A percentile compares a stretch with the other conserved stretches of the same genome.
phyloP scores from a whole-genome alignment of 2,329 filamentous ascomycete genomes.

The Bisporella sp. region DNA sequence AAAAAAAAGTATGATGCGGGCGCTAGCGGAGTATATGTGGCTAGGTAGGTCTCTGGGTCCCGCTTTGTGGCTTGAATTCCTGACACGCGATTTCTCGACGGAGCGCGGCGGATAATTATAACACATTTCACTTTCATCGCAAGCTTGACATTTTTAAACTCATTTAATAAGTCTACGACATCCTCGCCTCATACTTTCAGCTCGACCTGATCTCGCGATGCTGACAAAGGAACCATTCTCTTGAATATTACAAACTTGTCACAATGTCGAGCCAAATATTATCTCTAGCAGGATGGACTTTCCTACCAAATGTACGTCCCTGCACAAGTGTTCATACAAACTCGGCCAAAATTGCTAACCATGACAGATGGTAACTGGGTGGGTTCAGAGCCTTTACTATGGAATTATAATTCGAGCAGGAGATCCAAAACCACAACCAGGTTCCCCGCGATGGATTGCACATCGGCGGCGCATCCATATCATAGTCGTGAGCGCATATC shows the following conservation, averaged over 20 bases:
- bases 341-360: not conserved
- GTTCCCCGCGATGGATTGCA: slow-evolving; percentile 58
- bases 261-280: slow-evolving; percentile 32
- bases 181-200: too few species aligned
- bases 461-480: slow-evolving; percentile 82
- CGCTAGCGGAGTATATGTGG: too few species aligned
- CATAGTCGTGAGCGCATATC: slow-evolving; percentile 74
- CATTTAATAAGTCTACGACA: too few species aligned
- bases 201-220: too few species aligned
- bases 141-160: too few species aligned
- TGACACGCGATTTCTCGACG: too few species aligned
- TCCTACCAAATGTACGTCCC: slow-evolving; percentile 52
- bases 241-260: not conserved
- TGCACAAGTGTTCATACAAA: not conserved
- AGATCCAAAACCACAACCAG: slow-evolving; percentile 66
- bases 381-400: slow-evolving; percentile 78
- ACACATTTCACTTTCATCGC: too few species aligned
- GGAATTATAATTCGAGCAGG: slow-evolving; percentile 83
- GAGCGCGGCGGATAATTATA: too few species aligned
- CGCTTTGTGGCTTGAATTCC: too few species aligned
- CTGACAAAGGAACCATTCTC: too few species aligned
- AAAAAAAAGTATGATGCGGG: too few species aligned
- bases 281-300: slow-evolving; percentile 52
- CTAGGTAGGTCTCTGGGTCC: too few species aligned
- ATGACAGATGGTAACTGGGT: slow-evolving; percentile 65